Base-by-base conservation (phyloP, 129 eudicot genomes). In the Smallanthus sonchifolius region DNA sequence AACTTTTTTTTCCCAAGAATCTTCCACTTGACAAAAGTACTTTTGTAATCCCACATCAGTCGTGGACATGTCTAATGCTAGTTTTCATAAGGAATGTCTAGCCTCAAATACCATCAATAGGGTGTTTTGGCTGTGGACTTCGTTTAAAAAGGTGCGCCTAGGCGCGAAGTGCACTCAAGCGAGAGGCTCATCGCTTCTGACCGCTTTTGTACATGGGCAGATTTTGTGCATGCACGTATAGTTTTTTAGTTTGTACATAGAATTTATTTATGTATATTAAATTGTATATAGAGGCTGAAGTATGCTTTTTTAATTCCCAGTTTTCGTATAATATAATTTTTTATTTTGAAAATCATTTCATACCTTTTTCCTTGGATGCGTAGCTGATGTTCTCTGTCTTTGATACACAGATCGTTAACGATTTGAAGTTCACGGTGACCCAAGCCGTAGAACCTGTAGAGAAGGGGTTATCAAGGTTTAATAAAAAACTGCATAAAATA, bases 381-480 rank as follows among this genome's bases (percentile, higher is more conserved):
- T 42, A 38, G 44, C 48, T 66, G 54, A 75, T 52, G 13, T 54
- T 30, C 10, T 55, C 39, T 20, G 56, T 57, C 59, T 55, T 14
- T 49, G 39, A 15, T 59, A 61, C 78, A 60, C 93, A 95, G 99
- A 91, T 95, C 72, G 97, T 95, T 75, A 88, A 87, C 19, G 97
- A 95, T 83, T 82, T 95, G 72, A 88, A 87, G 80, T 95, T 88
- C 76, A 91, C 99, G 1, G 85, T 91, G 34, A 85, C 72, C 71
- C 97, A 88, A 80, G 97, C 99, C 4, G 99, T 91, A 71, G 94
- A 87, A 73, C 99, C 99, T 6, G 79, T 91, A 72, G 97, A 91
- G 77, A 95, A 95, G 77, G 99, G 99, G 72, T 68, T 95, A 76
- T 83, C 84, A 34, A 86, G 84, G 68, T 84, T 94, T 43, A 94